Percentiles rank a stretch among this genome's conserved stretches.
Evolutionary conservation across 225 moss, liverwort and hornwort species (phyloP).

Genomic region (Thuidium tamariscinum): DNA sequence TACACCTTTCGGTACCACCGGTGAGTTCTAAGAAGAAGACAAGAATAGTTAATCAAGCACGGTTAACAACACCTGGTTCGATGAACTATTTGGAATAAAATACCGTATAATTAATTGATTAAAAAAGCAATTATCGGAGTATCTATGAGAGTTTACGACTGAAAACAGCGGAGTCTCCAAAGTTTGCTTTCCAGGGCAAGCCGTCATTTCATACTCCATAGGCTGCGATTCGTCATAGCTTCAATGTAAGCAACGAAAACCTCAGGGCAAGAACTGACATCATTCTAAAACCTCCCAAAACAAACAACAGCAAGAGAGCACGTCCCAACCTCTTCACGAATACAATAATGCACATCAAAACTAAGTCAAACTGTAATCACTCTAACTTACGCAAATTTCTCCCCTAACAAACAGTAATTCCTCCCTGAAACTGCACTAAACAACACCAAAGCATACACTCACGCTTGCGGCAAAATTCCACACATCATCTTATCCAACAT

Average conservation of each 20-base stretch:
- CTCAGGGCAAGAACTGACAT: not conserved
- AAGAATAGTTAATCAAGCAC: not conserved
- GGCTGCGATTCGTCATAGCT: not conserved
- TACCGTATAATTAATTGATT: not conserved
- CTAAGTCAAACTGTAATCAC: not conserved
- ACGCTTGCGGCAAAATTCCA: not conserved
- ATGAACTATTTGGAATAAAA: not conserved
- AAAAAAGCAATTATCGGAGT: not conserved
- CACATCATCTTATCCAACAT: not conserved
- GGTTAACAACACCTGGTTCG: not conserved
- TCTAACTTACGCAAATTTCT: not conserved
- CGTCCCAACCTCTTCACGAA: not conserved
- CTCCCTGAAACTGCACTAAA: not conserved
- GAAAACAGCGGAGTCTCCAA: not conserved
- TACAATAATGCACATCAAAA: not conserved
- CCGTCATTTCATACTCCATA: not conserved
- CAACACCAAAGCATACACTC: not conserved
- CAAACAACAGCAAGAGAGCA: not conserved
- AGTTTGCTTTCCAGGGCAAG: not conserved
- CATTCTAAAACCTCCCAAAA: not conserved
- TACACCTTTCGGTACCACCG: not conserved
- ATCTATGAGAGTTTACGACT: not conserved
- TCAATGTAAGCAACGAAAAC: not conserved
- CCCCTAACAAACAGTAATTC: not conserved
- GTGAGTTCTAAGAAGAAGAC: not conserved